phyloP scores from a whole-genome alignment of 2,329 filamentous ascomycete species.

The Apiospora hydei region DNA sequence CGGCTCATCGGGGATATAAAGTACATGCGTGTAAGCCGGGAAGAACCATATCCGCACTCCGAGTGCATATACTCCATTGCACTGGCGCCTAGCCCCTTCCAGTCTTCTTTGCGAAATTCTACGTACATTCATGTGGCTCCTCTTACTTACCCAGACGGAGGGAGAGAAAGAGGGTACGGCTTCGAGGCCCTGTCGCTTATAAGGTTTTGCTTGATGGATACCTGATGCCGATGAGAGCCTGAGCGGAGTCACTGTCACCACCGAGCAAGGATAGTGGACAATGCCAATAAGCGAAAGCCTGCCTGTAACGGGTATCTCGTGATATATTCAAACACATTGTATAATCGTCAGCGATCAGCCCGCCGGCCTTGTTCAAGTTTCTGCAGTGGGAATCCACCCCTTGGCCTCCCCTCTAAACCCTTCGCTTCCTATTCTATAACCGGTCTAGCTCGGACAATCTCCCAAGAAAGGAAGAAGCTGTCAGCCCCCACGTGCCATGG shows the following conservation, averaged over 20 bases:
- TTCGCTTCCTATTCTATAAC: not conserved
- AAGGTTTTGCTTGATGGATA: not conserved
- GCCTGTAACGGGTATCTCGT: not conserved
- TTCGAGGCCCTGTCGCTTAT: not conserved
- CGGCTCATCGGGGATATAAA: not conserved
- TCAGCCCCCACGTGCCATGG: not conserved
- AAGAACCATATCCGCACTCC: not conserved
- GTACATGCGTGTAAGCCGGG: not conserved
- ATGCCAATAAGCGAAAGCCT: too few species aligned
- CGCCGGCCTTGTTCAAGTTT: not conserved
- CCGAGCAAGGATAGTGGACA: not conserved
- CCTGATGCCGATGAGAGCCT: not conserved
- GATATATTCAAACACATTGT: not conserved
- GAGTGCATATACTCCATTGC: not conserved
- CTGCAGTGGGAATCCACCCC: not conserved
- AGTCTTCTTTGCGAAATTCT: conserved; percentile 6
- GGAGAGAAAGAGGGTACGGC: not conserved
- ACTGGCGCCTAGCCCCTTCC: not conserved
- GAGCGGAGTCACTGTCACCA: not conserved
- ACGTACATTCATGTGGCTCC: not conserved
- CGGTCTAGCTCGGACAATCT: not conserved
- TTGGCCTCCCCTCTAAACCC: not conserved
- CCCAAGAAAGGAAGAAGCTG: not conserved
- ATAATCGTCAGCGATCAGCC: not conserved
- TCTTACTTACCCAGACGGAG: not conserved